Conservation (phyloP, 441 rosid species). For the Gossypium gossypioides region DNA sequence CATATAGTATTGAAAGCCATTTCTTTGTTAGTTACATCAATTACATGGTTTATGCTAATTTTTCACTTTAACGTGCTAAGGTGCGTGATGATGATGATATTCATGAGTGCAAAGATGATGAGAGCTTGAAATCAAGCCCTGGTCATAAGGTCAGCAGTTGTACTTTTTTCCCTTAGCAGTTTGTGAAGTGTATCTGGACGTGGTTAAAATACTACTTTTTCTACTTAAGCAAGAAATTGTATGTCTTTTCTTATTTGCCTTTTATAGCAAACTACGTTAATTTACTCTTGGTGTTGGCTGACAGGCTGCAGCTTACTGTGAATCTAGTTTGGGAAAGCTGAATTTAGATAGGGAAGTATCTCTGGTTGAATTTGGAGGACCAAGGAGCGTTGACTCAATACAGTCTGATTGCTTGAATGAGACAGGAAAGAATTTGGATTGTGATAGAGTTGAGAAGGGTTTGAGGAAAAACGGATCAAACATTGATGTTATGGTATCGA, state of each 20-base stretch:
- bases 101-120: slow-evolving; percentile 51
- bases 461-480: slow-evolving; percentile 36
- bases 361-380: slow-evolving; percentile 30
- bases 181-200: background rate
- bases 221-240: background rate
- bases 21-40: slow-evolving; percentile 13
- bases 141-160: slow-evolving; percentile 13
- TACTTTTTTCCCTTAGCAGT: background rate
- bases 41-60: slow-evolving; percentile 2
- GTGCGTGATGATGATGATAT: slow-evolving; percentile 58
- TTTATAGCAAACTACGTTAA: background rate
- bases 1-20: background rate
- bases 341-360: slow-evolving; percentile 23
- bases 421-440: slow-evolving; percentile 43
- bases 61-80: slow-evolving; percentile 28
- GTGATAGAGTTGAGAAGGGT: slow-evolving; percentile 33
- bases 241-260: background rate
- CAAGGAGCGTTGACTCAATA: slow-evolving; percentile 24
- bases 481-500: slow-evolving; percentile 39
- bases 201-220: slow-evolving; percentile 2
- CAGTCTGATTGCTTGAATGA: slow-evolving; percentile 30
- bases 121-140: slow-evolving; percentile 25
- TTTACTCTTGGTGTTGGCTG: slow-evolving; percentile 13
- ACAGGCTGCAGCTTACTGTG: slow-evolving; percentile 29
- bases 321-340: slow-evolving; percentile 24